Evolutionary conservation across 1,139 yeast genomes (phyloP).

Genomic region (Tardiomyces depauwii): DNA sequence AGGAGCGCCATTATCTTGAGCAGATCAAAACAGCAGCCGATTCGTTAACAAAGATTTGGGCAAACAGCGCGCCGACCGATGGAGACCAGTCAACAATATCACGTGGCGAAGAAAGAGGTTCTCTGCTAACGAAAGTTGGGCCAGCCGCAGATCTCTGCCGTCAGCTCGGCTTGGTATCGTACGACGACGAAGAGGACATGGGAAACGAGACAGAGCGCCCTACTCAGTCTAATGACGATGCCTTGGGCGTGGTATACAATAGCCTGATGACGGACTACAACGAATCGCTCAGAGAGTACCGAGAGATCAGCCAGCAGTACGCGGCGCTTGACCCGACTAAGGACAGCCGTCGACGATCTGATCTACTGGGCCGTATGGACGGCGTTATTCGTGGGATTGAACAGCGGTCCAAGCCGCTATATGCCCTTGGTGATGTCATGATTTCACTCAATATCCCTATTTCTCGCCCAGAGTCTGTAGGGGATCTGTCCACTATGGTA

Average conservation of each 20-base stretch:
- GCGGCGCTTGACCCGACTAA: background rate
- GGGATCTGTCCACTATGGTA: background rate
- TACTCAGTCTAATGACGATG: background rate
- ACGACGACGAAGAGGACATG: background rate
- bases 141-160: background rate
- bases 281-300: background rate
- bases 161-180: background rate
- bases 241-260: background rate
- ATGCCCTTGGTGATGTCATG: background rate
- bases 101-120: too few relatives aligned
- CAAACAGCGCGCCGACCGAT: too few relatives aligned
- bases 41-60: too few relatives aligned
- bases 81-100: too few relatives aligned
- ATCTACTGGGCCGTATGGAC: background rate
- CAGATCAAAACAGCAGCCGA: too few relatives aligned
- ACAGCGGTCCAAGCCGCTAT: background rate
- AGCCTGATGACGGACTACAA: background rate
- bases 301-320: background rate
- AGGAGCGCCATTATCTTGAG: too few relatives aligned
- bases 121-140: background rate
- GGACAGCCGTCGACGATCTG: background rate
- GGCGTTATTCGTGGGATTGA: background rate
- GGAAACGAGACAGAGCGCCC: background rate
- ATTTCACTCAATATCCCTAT: background rate
- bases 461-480: background rate